Evolutionary conservation across 192 early-diverging fungal genomes (phyloP).

Genomic region (Backusella australiensis): DNA sequence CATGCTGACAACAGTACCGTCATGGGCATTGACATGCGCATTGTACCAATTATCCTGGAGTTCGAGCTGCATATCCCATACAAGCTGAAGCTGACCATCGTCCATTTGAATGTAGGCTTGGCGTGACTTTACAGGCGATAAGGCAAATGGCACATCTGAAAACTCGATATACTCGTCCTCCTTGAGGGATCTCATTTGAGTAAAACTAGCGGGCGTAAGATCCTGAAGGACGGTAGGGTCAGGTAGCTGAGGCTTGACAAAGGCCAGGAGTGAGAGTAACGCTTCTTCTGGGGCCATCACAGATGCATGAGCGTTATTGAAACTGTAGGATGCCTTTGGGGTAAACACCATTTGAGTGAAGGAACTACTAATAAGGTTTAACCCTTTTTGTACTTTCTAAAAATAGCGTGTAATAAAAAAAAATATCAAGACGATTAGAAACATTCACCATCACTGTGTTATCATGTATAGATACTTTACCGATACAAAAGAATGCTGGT

Average conservation of each 20-base stretch:
- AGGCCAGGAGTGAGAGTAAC: conserved; percentile 54
- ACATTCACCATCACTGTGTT: background rate
- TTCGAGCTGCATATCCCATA: conserved; percentile 83
- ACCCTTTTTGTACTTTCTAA: background rate
- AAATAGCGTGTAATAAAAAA: background rate
- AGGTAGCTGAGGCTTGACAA: conserved; percentile 54
- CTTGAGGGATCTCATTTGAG: conserved; percentile 37
- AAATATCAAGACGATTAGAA: background rate
- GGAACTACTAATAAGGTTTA: background rate
- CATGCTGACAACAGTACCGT: conserved; percentile 65
- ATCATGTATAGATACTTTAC: background rate
- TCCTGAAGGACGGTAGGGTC: conserved; percentile 15
- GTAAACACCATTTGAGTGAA: conserved; percentile 5
- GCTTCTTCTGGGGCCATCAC: conserved; percentile 63
- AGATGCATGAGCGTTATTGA: conserved; percentile 5
- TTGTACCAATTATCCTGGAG: conserved; percentile 81
- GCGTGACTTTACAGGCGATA: conserved; percentile 53
- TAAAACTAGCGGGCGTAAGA: conserved; percentile 1
- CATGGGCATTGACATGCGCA: conserved; percentile 60
- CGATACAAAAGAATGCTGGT: background rate
- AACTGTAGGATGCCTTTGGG: background rate
- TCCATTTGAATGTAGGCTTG: conserved; percentile 65
- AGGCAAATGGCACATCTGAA: conserved; percentile 49
- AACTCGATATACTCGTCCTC: conserved; percentile 33
- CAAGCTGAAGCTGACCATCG: conserved; percentile 55